phyloP scores from a whole-genome alignment of 306 rosid genomes.

The Vicia faba region DNA sequence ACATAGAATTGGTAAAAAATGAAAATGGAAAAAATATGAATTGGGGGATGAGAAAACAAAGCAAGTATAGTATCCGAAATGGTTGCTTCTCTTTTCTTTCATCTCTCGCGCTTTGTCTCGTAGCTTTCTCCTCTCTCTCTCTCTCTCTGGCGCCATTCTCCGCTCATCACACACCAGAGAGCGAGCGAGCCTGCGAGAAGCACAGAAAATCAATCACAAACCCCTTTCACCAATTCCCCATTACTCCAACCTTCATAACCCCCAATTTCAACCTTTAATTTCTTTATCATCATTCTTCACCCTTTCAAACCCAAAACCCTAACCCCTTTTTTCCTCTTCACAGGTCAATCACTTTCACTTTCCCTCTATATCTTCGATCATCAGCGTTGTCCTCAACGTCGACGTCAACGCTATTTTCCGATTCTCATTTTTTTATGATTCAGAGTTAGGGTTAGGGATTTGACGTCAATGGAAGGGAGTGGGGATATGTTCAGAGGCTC shows the following conservation, averaged over 20 bases:
- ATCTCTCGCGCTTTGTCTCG: constrained; percentile 14
- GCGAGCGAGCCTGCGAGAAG: constrained; percentile 24
- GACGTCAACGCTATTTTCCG: background rate
- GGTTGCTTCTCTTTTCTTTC: constrained; percentile 31
- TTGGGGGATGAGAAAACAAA: constrained; percentile 35
- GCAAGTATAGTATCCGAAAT: constrained; percentile 42
- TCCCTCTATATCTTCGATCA: background rate
- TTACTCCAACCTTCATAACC: background rate
- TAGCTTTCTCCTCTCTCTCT: background rate
- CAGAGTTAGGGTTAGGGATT: constrained; percentile 60
- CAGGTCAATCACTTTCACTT: constrained; percentile 25
- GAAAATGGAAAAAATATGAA: constrained; percentile 3
- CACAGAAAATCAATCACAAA: background rate
- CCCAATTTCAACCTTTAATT: background rate
- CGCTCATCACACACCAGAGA: constrained; percentile 34
- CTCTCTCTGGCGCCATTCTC: constrained; percentile 33
- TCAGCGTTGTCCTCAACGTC: background rate
- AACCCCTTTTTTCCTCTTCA: constrained; percentile 40
- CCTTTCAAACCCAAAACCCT: constrained; percentile 38
- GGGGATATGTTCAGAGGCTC: constrained; percentile 57
- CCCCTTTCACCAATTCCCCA: background rate
- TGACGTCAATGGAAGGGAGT: constrained; percentile 65
- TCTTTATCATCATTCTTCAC: background rate
- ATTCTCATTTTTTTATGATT: constrained; percentile 25
- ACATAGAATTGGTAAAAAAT: background rate